Evolutionary conservation across 176 grass and related monocot genomes (phyloP), one percentile per base, ranked within the genome.

Genomic region (Triticum dicoccoides): DNA sequence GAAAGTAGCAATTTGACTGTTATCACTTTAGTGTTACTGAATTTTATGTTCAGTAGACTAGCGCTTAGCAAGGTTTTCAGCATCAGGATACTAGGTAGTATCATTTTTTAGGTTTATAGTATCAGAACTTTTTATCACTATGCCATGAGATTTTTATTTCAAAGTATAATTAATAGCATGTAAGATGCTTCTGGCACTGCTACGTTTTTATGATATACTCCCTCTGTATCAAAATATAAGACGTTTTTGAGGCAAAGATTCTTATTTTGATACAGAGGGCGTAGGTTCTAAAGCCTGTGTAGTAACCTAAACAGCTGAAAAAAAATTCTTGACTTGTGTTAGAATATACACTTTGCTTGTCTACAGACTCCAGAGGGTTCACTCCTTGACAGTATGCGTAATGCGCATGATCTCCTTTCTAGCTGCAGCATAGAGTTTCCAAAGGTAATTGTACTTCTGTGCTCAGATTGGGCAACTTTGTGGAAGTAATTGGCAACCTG

Each of bases 381-480:
- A 52, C 93, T 98, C 80, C 88, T 98, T 27, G 96, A 98, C 82
- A 85, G 95, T 80, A 92, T 98, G 96, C 91, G 96, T 65, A 98
- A 98, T 86, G 96, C 96, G 62, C 91, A 92, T 82, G 96, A 98
- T 78, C 83, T 98, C 73, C 86, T 98, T 59, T 92, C 91, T 17
- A 81, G 81, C 65, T 98, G 91, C 84, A 59, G 86, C 65, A 80
- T 98, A 83, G 62, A 92, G 45, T 52, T 98, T 73, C 93, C 96
- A 10, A 87, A 86, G 93, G 96, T 98, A 87, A 81, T 56, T 91
- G 25, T 71, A 61, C 58, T 73, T 86, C 3, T 69, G 3, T 65
- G 13, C 71, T 20, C 45, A 33, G 32, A 33, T 33, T 33, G 32
- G 32, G 32, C 32, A 33, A 33, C 32, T 33, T 33, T 33, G 32